A percentile compares a stretch with the other conserved stretches of the same genome.
Evolutionary conservation across 306 rosid species (phyloP).

Genomic region (Castanea sativa): DNA sequence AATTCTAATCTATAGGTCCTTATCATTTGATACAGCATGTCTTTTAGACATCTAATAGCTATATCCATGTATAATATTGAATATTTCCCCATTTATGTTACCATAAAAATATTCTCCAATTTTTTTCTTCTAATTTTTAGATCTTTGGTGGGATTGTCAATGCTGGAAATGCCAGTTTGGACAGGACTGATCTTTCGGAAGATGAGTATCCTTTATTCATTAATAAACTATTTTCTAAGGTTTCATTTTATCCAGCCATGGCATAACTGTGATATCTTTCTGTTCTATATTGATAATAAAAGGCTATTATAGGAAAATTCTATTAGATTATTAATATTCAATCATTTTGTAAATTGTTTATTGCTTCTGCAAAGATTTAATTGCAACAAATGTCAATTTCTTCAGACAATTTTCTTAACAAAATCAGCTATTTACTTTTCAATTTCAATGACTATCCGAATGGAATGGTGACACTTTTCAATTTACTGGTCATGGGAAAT

Average conservation of each 20-base stretch:
- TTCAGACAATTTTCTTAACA: constrained; percentile 60
- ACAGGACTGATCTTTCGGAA: constrained; percentile 60
- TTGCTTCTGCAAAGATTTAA: constrained; percentile 16
- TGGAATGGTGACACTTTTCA: constrained; percentile 99
- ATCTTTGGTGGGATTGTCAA: constrained; percentile 89
- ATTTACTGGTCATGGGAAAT: constrained; percentile 78
- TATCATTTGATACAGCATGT: not conserved
- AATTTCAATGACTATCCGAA: constrained; percentile 95
- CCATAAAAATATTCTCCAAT: constrained; percentile 3
- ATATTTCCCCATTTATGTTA: constrained; percentile 12
- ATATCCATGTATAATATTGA: not conserved
- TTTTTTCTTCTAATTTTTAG: constrained; percentile 33
- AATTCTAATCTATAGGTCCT: not conserved
- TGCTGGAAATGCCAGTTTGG: constrained; percentile 75
- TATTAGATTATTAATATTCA: not conserved
- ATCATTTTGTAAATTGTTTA: not conserved
- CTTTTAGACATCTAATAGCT: not conserved
- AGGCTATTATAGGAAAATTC: not conserved
- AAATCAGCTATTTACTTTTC: constrained; percentile 75
- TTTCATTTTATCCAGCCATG: constrained; percentile 21
- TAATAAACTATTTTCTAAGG: constrained; percentile 3
- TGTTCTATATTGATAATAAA: not conserved
- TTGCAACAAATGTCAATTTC: constrained; percentile 19
- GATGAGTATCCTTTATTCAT: constrained; percentile 78
- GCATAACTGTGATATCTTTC: not conserved